A percentile compares a stretch with the other conserved stretches of the same genome.
phyloP scores from a whole-genome alignment of 257 asterid species.

The Asclepias syriaca region DNA sequence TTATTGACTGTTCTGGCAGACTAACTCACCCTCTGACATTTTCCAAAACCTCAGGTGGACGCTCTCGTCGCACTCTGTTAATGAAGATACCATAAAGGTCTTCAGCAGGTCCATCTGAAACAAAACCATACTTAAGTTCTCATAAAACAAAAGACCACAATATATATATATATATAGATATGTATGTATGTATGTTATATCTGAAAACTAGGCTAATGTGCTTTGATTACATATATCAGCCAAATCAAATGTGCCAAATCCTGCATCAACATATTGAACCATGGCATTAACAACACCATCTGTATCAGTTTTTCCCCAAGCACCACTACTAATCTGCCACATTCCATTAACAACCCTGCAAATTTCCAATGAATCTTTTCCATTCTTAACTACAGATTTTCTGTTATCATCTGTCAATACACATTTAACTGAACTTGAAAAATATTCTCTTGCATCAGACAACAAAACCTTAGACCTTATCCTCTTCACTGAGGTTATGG shows the following conservation, averaged over 20 bases:
- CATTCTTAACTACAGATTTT: constrained; percentile 54
- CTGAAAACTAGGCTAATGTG: background rate
- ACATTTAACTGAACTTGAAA: constrained; percentile 37
- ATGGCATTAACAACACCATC: constrained; percentile 61
- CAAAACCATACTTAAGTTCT: background rate
- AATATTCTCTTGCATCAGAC: constrained; percentile 22
- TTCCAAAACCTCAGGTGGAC: constrained; percentile 86
- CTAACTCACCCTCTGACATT: constrained; percentile 72
- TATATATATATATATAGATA: too few relatives aligned
- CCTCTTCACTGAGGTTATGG: constrained; percentile 26
- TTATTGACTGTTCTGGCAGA: background rate
- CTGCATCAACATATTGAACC: constrained; percentile 72
- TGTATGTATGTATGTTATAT: too few relatives aligned
- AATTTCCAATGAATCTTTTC: constrained; percentile 65
- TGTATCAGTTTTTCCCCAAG: constrained; percentile 65
- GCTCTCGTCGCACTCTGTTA: constrained; percentile 89
- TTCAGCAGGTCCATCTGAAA: constrained; percentile 95
- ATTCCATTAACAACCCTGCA: constrained; percentile 78
- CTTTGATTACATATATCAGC: constrained; percentile 64
- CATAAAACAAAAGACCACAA: too few relatives aligned
- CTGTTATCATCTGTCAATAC: constrained; percentile 44
- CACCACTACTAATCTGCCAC: constrained; percentile 68
- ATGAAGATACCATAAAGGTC: constrained; percentile 93
- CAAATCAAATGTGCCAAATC: constrained; percentile 67
- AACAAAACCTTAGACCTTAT: constrained; percentile 26